Percentiles rank a stretch among this genome's conserved stretches.
Evolutionary conservation across 495 filamentous ascomycete species (phyloP).

Genomic region (Penicillium taxi): DNA sequence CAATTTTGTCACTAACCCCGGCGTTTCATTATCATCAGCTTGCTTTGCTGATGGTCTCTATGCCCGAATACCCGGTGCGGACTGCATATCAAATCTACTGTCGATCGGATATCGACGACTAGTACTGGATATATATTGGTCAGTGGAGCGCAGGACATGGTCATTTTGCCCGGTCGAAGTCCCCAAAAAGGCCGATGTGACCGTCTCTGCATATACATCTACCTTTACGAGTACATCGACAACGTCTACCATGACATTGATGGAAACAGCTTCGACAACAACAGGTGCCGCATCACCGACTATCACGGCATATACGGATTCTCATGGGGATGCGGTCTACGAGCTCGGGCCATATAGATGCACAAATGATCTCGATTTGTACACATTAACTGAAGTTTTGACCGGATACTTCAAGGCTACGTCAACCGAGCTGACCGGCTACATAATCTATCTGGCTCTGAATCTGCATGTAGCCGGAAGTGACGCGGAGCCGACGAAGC

Average conservation of each 20-base stretch:
- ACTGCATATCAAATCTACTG: slow-evolving; percentile 56
- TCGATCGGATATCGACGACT: slow-evolving; percentile 51
- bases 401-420: slow-evolving; percentile 41
- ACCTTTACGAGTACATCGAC: slow-evolving; percentile 10
- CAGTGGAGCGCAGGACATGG: slow-evolving; percentile 42
- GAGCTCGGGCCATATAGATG: slow-evolving; percentile 51
- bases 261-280: slow-evolving; percentile 17
- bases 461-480: slow-evolving; percentile 54
- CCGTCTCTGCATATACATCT: slow-evolving; percentile 17
- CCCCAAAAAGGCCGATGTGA: slow-evolving; percentile 19
- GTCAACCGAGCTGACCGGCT: slow-evolving; percentile 31
- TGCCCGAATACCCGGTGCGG: slow-evolving; percentile 34
- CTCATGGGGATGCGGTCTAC: slow-evolving; percentile 33
- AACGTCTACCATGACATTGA: slow-evolving; percentile 14
- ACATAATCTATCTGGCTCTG: slow-evolving; percentile 44
- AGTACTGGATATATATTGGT: slow-evolving; percentile 60
- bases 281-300: slow-evolving; percentile 18
- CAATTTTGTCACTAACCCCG: slow-evolving; percentile 52
- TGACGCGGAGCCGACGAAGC: slow-evolving; percentile 27
- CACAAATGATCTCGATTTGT: slow-evolving; percentile 40
- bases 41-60: slow-evolving; percentile 50
- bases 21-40: slow-evolving; percentile 46
- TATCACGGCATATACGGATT: slow-evolving; percentile 21
- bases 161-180: slow-evolving; percentile 50
- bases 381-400: slow-evolving; percentile 40